Evolutionary conservation across 768 basidiomycete species (phyloP).

Genomic region (Hericium rajendrae): DNA sequence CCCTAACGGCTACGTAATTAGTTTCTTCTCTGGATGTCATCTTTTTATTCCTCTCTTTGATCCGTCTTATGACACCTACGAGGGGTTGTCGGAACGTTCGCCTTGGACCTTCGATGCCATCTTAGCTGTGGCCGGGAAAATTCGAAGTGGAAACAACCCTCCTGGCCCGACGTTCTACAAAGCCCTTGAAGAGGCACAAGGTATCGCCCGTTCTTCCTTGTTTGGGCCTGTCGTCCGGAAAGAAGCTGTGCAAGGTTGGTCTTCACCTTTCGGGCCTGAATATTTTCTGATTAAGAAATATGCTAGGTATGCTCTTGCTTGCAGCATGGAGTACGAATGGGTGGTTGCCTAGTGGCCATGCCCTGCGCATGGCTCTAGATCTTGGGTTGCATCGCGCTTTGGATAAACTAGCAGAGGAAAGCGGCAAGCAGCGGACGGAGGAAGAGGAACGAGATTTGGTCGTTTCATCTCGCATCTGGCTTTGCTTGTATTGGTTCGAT

Average conservation of each 20-base stretch:
- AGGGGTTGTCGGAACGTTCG: conserved; percentile 82
- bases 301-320: conserved; percentile 76
- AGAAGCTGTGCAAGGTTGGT: conserved; percentile 84
- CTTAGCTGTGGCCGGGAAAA: conserved; percentile 85
- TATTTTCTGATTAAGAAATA: no score
- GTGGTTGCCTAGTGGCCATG: conserved; percentile 92
- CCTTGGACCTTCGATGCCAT: conserved; percentile 96
- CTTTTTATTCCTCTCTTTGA: conserved; percentile 95
- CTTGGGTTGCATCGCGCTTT: conserved; percentile 88
- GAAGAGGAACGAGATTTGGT: conserved; percentile 87
- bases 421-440: conserved; percentile 52
- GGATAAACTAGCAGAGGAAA: conserved; percentile 79
- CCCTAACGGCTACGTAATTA: conserved; percentile 25
- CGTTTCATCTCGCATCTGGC: conserved; percentile 88
- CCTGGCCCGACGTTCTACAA: conserved; percentile 81
- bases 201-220: conserved; percentile 86
- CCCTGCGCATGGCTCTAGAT: conserved; percentile 92
- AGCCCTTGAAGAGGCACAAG: conserved; percentile 90
- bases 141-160: conserved; percentile 82
- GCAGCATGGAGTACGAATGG: conserved; percentile 93
- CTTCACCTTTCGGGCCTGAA: not conserved
- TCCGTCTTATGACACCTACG: conserved; percentile 87
- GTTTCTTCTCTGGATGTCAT: conserved; percentile 94
- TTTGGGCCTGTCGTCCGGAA: conserved; percentile 92
- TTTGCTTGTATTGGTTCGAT: conserved; percentile 94